Evolutionary conservation across 768 basidiomycete species (phyloP), one percentile per base, ranked within the genome.

Genomic region (Leccinum imitatum): DNA sequence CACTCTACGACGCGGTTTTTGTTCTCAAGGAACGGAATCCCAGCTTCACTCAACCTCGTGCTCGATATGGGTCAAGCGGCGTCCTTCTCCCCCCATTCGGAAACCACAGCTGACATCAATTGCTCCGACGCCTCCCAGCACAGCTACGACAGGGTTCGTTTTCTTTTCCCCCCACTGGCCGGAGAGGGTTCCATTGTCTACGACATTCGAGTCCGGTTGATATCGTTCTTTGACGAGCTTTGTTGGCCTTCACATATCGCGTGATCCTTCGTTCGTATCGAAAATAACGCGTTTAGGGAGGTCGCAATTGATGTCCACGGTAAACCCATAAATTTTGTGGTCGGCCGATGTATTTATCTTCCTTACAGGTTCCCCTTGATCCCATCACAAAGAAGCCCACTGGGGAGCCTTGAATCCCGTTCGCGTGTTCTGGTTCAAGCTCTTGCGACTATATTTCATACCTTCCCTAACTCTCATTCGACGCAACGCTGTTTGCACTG

Each of bases 81-180:
- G 71, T 83, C 33, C 72, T 80, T 6, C 75, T 79, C 77, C 84
- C 6, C 79, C 82, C 9, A 72, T 81, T 21, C 84, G 85, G 25
- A 92, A 89, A 67, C 77, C 84, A 1, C 71, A 83, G 4, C 78
- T 94, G 19, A 91, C 92, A 0, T 74, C 90, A 3, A 83, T 83
- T 73, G 89, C 90, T 2, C 95, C 95, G 3, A 83, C 84, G 11
- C 95, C 95, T 25, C 89, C 91, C 0, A 82, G 84, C 65, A 95
- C 93, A 21, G 82, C 77, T 56, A 81, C 79, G 3, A 81, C 81
- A n/a, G 85, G 88, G 54, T 96, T 93, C 66, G 83, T 92, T 6
- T 97, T 92, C 79, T 98, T 97, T 81, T 96, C 88, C 72, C 90
- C 93, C 13, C 79, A 86, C 58, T 98, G 95, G 95, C 72, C 76